Evolutionary conservation across 78 protist genomes (phyloP), one percentile per base, ranked within the genome.

Genomic region (Dictyostelium capitatum): DNA sequence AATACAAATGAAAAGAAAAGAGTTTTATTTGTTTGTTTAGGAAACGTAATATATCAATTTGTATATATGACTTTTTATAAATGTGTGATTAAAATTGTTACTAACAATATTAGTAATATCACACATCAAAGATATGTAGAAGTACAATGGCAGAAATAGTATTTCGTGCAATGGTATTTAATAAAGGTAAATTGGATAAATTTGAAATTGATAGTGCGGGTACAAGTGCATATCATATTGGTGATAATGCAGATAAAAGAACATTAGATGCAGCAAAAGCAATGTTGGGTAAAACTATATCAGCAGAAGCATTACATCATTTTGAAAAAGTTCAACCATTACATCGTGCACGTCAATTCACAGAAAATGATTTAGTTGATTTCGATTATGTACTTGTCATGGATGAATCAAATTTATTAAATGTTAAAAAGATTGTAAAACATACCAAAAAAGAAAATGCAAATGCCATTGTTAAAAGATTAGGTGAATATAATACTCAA

Each of bases 21-120:
- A 20, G 84, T 78, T 32, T 48, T 89, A 19, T 89, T 89, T 89
- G 94, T 89, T 25, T 89, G 94, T n/a, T 59, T 89, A 51, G 94
- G 94, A 32, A 89, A 78, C 54, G 62, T 89, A 64, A 32, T 17
- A 28, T 2, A 37, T 15, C 14, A 20, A 8, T 72, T 19, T 70
- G 32, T 41, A 12, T 28, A 30, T 28, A 9, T 23, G 10, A 10
- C 28, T 14, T 19, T 62, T 25, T 25, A 12, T 67, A 67, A 67
- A 9, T 67, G 11, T 67, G 4, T 8, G 25, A 28, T 11, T 6
- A 64, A 28, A 17, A 64, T n/a, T n/a, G n/a, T n/a, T n/a, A n/a
- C n/a, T n/a, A n/a, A n/a, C n/a, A n/a, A n/a, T n/a, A n/a, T n/a
- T n/a, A n/a, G n/a, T n/a, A n/a, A n/a, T n/a, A n/a, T n/a, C n/a